Base-by-base conservation (phyloP, 345 rosid genomes). In the Limnanthes douglasii region DNA sequence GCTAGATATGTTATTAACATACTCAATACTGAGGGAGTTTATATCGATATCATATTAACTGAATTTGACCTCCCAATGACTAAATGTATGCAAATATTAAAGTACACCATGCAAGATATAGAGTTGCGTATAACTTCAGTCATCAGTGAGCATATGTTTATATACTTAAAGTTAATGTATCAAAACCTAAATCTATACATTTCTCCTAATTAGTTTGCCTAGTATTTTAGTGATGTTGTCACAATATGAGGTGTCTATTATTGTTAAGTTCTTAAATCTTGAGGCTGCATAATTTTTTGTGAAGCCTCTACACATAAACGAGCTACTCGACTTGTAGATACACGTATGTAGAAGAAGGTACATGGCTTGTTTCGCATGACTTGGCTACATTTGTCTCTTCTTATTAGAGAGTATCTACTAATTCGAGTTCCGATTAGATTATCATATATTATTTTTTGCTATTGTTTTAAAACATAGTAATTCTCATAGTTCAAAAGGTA, bases 1-100 rank as follows among this genome's bases (percentile, higher is more conserved):
- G 86, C 94, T 37, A 80, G 98, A 53, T 94, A 90, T 46, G 95
- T 90, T 44, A 77, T 90, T 54, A 90, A 80, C 69, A 92, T 92
- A 40, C 52, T 90, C 42, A 90, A 84, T 61, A 95, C 94, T 4
- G 95, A 90, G 57, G 98, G 95, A 31, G 69, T 86, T 50, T 85
- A 80, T 44, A 83, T 90, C 32, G 98, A 90, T 69, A 70, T 90
- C 20, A 80, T 90, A 46, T 84, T 90, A 34, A 72, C 98, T 14
- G 98, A 90, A 63, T 84, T 90, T 48, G 92, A 90, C 70, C 83
- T 90, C 43, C 98, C 94, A 45, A 74, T 84, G 92, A 56, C 60
- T 26, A 90, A 90, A 59, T 95, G 98, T 66, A 65, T 77, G 79
- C 83, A 90, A 70, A 64, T 84, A 86, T 58, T 90, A 46, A 90